These are phyloP conservation scores for Populus trichocarpa DNA, from an alignment of 441 rosid genomes.

Conservation along the genomic window DNA sequence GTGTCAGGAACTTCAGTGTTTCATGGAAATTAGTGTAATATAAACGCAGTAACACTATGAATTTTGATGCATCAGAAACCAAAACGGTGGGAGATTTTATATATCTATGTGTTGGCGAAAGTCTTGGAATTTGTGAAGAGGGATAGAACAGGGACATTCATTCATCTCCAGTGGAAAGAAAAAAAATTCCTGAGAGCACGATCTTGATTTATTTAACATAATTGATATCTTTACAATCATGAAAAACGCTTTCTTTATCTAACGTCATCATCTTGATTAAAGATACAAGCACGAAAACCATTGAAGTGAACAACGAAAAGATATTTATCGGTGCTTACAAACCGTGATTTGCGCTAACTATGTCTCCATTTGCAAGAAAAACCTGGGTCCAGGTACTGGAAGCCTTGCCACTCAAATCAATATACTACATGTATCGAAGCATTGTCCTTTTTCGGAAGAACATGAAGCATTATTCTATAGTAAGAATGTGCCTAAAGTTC, in stretches of 20 bases:
- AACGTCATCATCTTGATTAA: neutral
- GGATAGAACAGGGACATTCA: neutral
- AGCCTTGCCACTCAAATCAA: neutral
- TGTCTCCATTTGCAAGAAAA: slow-evolving; percentile 12
- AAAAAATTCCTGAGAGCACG: neutral
- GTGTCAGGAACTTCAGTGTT: neutral
- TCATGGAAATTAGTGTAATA: neutral
- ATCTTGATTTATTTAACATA: neutral
- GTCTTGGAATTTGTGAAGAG: neutral
- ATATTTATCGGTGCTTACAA: neutral
- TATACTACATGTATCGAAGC: neutral
- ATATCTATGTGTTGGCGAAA: neutral
- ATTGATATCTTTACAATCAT: neutral
- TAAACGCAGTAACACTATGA: neutral
- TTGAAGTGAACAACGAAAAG: neutral
- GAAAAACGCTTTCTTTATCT: neutral
- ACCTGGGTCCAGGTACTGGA: neutral
- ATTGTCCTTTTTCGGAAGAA: neutral
- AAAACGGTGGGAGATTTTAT: neutral
- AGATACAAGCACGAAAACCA: neutral
- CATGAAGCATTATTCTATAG: neutral
- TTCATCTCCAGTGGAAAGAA: neutral
- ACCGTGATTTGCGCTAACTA: slow-evolving; percentile 3
- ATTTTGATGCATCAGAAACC: neutral
- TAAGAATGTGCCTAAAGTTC: neutral